A percentile compares a stretch with the other conserved stretches of the same genome.
These are phyloP conservation scores for Lizanozyma gosingica DNA, from an alignment of 1,139 yeast genomes.

Conservation along the genomic window DNA sequence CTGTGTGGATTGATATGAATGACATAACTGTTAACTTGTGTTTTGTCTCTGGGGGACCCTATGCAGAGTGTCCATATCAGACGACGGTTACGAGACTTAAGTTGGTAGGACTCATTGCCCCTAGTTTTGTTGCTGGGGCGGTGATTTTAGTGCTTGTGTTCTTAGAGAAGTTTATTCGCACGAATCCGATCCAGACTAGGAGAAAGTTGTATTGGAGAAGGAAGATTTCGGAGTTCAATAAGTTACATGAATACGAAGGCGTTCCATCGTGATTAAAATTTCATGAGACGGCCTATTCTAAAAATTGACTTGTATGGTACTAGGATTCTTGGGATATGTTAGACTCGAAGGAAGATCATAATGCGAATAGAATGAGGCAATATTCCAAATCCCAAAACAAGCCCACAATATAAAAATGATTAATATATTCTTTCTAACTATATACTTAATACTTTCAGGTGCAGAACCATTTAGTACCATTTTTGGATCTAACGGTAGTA, in stretches of 20 bases:
- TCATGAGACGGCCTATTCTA: not conserved
- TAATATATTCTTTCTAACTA: too few species aligned
- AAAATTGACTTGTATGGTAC: too few species aligned
- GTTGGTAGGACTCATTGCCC: conserved; percentile 57
- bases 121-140: conserved; percentile 52
- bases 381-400: too few species aligned
- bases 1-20: conserved; percentile 79
- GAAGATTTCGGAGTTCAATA: conserved; percentile 25
- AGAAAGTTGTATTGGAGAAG: conserved; percentile 34
- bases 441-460: too few species aligned
- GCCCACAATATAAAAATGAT: too few species aligned
- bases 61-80: conserved; percentile 72
- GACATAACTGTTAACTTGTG: conserved; percentile 67
- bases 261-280: conserved; percentile 25
- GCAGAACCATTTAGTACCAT: too few species aligned
- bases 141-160: conserved; percentile 36
- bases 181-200: conserved; percentile 32
- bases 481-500: too few species aligned
- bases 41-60: conserved; percentile 82
- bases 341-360: too few species aligned
- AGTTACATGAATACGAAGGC: conserved; percentile 34
- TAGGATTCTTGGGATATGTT: too few species aligned
- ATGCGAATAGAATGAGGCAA: too few species aligned
- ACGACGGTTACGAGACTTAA: conserved; percentile 43
- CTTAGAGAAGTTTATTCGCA: conserved; percentile 24